Conservation (phyloP, 1,139 yeast genomes). For the Nakaseomyces delphensis region DNA sequence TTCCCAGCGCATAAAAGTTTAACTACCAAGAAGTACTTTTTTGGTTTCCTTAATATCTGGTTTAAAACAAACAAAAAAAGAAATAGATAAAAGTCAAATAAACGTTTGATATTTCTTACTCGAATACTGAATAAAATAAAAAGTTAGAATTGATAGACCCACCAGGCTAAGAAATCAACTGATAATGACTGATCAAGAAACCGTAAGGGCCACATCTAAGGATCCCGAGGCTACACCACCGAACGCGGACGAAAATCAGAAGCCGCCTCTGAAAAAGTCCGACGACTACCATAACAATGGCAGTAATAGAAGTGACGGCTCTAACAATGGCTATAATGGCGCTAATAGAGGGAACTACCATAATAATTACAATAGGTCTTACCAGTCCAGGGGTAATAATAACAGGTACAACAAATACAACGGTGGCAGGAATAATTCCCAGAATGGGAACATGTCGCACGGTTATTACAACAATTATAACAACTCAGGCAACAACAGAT, state of each 20-base stretch:
- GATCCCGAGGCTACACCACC: background rate
- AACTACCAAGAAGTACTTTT: no score
- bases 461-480: constrained; percentile 7
- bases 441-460: background rate
- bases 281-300: background rate
- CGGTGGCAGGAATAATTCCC: constrained; percentile 2
- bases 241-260: background rate
- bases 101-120: no score
- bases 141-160: no score
- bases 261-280: background rate
- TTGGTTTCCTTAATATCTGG: no score
- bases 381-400: constrained; percentile 12
- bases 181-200: constrained; percentile 1
- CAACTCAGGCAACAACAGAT: constrained; percentile 6
- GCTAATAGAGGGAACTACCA: constrained; percentile 5
- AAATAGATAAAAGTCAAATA: no score
- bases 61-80: no score
- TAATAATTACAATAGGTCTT: constrained; percentile 7
- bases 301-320: constrained; percentile 5
- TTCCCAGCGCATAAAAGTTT: no score
- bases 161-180: no score
- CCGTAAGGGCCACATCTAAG: background rate
- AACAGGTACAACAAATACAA: constrained; percentile 8
- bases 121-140: background rate
- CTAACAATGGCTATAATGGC: constrained; percentile 7